Conservation (phyloP, 352 stramenopile species). For the Paralagenidium karlingii region DNA sequence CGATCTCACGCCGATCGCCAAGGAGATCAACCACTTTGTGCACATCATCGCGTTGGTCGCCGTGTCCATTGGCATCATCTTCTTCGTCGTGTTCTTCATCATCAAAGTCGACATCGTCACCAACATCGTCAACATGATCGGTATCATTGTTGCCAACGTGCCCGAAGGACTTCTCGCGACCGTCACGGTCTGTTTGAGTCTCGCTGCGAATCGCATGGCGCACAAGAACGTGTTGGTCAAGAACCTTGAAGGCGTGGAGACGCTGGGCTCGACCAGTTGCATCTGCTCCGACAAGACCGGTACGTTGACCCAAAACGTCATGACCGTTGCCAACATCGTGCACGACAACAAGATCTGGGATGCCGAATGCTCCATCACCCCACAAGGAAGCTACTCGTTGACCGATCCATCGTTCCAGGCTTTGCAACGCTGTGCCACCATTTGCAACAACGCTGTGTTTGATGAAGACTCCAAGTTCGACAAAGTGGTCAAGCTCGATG, state of each 20-base stretch:
- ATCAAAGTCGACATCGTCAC: slow-evolving; percentile 34
- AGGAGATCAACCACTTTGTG: slow-evolving; percentile 60
- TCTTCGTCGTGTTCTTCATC: slow-evolving; percentile 42
- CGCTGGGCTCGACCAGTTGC: slow-evolving; percentile 82
- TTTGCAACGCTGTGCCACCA: slow-evolving; percentile 72
- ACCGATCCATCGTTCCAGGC: slow-evolving; percentile 30
- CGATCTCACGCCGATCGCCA: slow-evolving; percentile 38
- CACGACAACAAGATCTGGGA: slow-evolving; percentile 73
- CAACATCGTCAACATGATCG: slow-evolving; percentile 90
- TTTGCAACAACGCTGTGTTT: slow-evolving; percentile 87
- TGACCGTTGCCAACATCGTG: slow-evolving; percentile 82
- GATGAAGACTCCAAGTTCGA: slow-evolving; percentile 67
- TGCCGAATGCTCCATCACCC: slow-evolving; percentile 67
- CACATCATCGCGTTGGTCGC: slow-evolving; percentile 49
- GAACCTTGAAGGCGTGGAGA: slow-evolving; percentile 89
- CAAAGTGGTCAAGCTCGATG: slow-evolving; percentile 22
- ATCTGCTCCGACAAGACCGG: slow-evolving; percentile 95
- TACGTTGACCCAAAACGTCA: slow-evolving; percentile 90
- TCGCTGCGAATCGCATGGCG: slow-evolving; percentile 84
- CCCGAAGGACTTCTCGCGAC: slow-evolving; percentile 86
- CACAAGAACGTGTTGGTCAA: slow-evolving; percentile 89
- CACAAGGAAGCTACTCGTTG: slow-evolving; percentile 35
- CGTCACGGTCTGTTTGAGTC: slow-evolving; percentile 86
- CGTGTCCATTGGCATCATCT: slow-evolving; percentile 37
- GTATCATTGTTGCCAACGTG: slow-evolving; percentile 92